Conservation (phyloP, 192 early-diverging fungal species). For the Coemansia umbellata region DNA sequence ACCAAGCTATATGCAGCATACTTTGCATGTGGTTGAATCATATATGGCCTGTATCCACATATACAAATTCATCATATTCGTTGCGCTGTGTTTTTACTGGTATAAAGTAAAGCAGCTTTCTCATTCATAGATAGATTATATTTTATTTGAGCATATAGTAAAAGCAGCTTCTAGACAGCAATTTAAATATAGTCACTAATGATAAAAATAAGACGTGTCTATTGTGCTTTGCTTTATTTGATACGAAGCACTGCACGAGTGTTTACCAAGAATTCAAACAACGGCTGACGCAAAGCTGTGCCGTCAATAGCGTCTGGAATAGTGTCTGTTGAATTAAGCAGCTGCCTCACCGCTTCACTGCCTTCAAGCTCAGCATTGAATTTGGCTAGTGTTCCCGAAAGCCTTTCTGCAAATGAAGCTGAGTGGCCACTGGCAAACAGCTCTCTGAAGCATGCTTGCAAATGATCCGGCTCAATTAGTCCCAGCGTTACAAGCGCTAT, state of each 20-base stretch:
- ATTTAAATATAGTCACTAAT: no score
- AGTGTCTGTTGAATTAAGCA: constrained; percentile 15
- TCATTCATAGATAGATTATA: no score
- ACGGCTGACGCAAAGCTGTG: constrained; percentile 32
- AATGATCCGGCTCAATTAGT: constrained; percentile 29
- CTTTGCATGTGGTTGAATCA: no score
- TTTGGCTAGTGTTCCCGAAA: constrained; percentile 33
- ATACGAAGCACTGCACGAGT: constrained; percentile 41
- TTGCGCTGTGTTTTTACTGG: no score
- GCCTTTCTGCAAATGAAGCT: constrained; percentile 24
- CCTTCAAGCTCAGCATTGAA: constrained; percentile 31
- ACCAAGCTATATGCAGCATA: no score
- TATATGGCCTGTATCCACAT: no score
- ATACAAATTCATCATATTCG: no score
- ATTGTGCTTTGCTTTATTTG: no score
- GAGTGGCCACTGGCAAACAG: constrained; percentile 22
- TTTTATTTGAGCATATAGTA: no score
- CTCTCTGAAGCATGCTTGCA: constrained; percentile 36
- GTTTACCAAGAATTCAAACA: constrained; percentile 47
- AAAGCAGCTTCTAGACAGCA: no score
- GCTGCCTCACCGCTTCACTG: constrained; percentile 14
- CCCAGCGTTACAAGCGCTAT: constrained; percentile 36
- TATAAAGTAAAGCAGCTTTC: no score
- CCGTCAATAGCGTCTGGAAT: constrained; percentile 42
- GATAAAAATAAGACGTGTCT: no score